Conservation (phyloP, 768 basidiomycete species). For the Serendipita sp. region DNA sequence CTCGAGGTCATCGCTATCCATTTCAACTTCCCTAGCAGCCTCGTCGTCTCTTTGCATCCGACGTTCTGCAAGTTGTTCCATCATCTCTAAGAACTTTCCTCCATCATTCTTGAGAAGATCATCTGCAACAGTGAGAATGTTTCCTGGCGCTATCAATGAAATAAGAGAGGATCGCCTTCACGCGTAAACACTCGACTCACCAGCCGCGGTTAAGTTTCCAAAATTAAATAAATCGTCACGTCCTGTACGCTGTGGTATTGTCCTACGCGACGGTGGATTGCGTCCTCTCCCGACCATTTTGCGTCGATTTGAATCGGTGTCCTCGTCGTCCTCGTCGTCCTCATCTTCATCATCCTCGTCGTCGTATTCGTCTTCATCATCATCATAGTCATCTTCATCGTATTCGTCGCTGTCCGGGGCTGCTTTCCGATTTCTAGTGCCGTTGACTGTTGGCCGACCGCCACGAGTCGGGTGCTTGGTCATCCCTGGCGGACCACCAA, state of each 20-base stretch:
- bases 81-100: conserved; percentile 99
- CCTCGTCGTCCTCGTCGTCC: conserved; percentile 39
- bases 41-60: conserved; percentile 83
- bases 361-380: conserved; percentile 23
- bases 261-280: neutral
- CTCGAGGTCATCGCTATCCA: conserved; percentile 43
- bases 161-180: neutral
- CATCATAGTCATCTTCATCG: conserved; percentile 48
- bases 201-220: conserved; percentile 70
- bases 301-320: conserved; percentile 31
- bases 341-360: conserved; percentile 44
- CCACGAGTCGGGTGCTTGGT: conserved; percentile 4
- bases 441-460: conserved; percentile 16
- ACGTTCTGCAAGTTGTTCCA: conserved; percentile 95
- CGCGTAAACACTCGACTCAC: conserved; percentile 26
- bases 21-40: conserved; percentile 36
- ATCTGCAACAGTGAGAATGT: conserved; percentile 95
- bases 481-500: conserved; percentile 29
- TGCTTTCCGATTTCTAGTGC: conserved; percentile 28
- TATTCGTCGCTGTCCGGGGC: conserved; percentile 25
- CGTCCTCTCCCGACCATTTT: neutral
- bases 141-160: conserved; percentile 50
- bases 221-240: conserved; percentile 66
- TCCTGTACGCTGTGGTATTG: conserved; percentile 14
- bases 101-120: conserved; percentile 98